phyloP scores from a whole-genome alignment of 1,139 yeast species.

The Pichia sp. region DNA sequence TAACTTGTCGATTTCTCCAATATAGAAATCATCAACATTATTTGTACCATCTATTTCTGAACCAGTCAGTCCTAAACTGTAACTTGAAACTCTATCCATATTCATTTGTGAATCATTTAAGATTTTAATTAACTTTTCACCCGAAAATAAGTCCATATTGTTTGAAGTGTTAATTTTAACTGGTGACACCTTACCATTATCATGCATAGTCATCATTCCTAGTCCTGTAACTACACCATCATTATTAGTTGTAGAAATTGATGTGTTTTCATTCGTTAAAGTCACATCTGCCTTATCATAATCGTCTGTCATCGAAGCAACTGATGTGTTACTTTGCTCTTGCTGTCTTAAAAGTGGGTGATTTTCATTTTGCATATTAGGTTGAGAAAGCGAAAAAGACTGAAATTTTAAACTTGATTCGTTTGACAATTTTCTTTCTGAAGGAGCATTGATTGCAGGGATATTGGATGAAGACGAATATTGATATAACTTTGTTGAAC shows the following conservation, averaged over 20 bases:
- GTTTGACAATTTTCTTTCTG: constrained; percentile 9
- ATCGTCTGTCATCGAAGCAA: constrained; percentile 3
- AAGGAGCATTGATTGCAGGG: not conserved
- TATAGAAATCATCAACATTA: constrained; percentile 3
- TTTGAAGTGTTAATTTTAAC: not conserved
- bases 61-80: constrained; percentile 4
- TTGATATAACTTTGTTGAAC: not conserved
- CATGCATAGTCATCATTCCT: constrained; percentile 15
- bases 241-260: not conserved
- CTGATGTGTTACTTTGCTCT: constrained; percentile 8
- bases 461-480: not conserved
- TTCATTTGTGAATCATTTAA: constrained; percentile 5
- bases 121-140: constrained; percentile 4
- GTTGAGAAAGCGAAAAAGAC: not conserved
- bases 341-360: too few species aligned
- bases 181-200: constrained; percentile 12
- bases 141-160: not conserved
- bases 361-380: too few species aligned
- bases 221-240: constrained; percentile 12
- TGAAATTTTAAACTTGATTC: constrained; percentile 4
- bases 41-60: constrained; percentile 3
- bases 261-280: constrained; percentile 8
- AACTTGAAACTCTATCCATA: constrained; percentile 6
- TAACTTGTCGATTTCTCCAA: constrained; percentile 11
- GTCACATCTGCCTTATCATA: constrained; percentile 12